Evolutionary conservation across 345 rosid genomes (phyloP).

Genomic region (Arabidopsis suecica): DNA sequence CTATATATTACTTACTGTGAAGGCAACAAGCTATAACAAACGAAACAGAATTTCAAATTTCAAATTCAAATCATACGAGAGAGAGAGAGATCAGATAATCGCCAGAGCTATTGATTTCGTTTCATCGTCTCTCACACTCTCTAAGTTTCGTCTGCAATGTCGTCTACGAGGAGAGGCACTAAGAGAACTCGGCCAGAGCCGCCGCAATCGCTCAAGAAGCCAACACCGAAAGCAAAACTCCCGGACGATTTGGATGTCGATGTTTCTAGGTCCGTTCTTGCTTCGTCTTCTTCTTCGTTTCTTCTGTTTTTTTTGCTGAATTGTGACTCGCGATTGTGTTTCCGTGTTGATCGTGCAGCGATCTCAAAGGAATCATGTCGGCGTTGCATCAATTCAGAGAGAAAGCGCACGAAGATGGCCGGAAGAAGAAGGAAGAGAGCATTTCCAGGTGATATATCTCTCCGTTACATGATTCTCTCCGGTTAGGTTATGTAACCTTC

Average conservation of each 20-base stretch:
- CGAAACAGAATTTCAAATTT: conserved; percentile 34
- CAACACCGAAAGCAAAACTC: conserved; percentile 49
- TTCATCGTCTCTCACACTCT: conserved; percentile 21
- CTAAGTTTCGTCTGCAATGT: conserved; percentile 34
- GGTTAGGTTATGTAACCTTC: conserved; percentile 3
- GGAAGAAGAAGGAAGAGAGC: conserved; percentile 85
- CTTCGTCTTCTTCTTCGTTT: background rate
- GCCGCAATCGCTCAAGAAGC: conserved; percentile 48
- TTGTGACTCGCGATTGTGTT: conserved; percentile 11
- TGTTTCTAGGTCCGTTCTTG: conserved; percentile 56
- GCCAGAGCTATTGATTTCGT: background rate
- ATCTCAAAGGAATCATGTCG: conserved; percentile 78
- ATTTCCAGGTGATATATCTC: conserved; percentile 64
- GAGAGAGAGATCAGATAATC: conserved; percentile 1
- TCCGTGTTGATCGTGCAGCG: conserved; percentile 56
- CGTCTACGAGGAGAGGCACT: conserved; percentile 38
- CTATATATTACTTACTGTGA: background rate
- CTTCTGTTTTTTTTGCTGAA: background rate
- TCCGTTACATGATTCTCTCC: conserved; percentile 8
- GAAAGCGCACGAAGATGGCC: conserved; percentile 78
- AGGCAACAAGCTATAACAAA: conserved; percentile 4
- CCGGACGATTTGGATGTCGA: conserved; percentile 64
- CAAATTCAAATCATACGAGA: conserved; percentile 15
- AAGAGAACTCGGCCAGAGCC: conserved; percentile 45
- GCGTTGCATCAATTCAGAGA: conserved; percentile 79